Percentiles rank a stretch among this genome's conserved stretches.
phyloP scores from a whole-genome alignment of 1,139 yeast genomes.

The Candida sp. region DNA sequence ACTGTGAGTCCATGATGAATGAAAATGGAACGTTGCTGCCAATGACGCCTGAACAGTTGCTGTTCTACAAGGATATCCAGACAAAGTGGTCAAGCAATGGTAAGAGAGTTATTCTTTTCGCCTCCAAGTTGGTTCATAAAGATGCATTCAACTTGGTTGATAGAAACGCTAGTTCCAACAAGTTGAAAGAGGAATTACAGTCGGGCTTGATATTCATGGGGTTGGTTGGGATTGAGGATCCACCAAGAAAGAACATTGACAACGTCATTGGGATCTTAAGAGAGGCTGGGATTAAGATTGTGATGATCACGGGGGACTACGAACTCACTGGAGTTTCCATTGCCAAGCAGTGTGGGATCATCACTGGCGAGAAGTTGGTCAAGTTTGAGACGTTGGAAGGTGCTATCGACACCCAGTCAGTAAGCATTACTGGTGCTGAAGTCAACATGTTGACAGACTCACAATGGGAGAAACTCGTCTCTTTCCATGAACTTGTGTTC shows the following conservation, averaged over 20 bases:
- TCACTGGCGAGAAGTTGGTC: conserved; percentile 32
- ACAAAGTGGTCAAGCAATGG: conserved; percentile 45
- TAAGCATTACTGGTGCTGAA: conserved; percentile 46
- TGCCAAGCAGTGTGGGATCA: conserved; percentile 50
- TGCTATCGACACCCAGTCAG: conserved; percentile 20
- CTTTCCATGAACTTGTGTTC: conserved; percentile 50
- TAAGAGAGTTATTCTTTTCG: conserved; percentile 47
- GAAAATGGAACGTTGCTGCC: conserved; percentile 15
- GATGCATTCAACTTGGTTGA: conserved; percentile 10
- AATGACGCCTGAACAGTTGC: conserved; percentile 17
- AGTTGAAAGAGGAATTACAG: conserved; percentile 16
- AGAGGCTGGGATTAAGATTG: conserved; percentile 52
- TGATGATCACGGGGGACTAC: conserved; percentile 62
- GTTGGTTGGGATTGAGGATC: conserved; percentile 53
- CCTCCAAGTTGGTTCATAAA: conserved; percentile 26
- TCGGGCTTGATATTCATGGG: conserved; percentile 38
- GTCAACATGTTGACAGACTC: conserved; percentile 36
- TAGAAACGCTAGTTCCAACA: conserved; percentile 17
- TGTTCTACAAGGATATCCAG: conserved; percentile 30
- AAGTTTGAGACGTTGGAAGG: conserved; percentile 21
- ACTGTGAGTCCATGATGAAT: conserved; percentile 28
- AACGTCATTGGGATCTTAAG: conserved; percentile 40
- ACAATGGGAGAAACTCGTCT: conserved; percentile 44
- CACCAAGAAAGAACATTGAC: conserved; percentile 50
- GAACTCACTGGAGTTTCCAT: conserved; percentile 57